phyloP scores from a whole-genome alignment of 495 filamentous ascomycete genomes.

The Copromyces sp. region DNA sequence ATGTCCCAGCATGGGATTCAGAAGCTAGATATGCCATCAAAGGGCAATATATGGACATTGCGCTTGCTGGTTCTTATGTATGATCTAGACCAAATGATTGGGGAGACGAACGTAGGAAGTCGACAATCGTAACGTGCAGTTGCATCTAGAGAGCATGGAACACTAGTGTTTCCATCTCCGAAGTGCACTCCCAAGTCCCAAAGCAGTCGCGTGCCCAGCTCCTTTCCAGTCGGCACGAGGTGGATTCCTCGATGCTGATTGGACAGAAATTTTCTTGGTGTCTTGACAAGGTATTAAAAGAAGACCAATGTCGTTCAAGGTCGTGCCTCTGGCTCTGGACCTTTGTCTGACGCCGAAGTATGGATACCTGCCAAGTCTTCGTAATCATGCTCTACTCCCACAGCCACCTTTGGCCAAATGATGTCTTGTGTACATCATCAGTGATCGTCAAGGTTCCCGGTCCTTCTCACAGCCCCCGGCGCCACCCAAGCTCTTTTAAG shows the following conservation, averaged over 20 bases:
- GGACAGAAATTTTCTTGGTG: neutral
- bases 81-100: neutral
- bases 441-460: neutral
- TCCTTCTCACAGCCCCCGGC: neutral
- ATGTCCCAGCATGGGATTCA: neutral
- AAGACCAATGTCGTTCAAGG: neutral
- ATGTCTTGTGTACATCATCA: neutral
- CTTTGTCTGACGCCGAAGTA: neutral
- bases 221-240: constrained; percentile 17
- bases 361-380: neutral
- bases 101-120: neutral
- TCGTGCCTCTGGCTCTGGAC: neutral
- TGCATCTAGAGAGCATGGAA: neutral
- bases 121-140: neutral
- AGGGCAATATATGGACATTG: neutral
- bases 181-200: neutral
- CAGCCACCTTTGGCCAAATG: neutral
- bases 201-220: constrained; percentile 23
- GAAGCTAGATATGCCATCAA: neutral
- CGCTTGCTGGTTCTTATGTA: neutral
- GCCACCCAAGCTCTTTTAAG: neutral
- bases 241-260: constrained; percentile 15
- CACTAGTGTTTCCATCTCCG: neutral
- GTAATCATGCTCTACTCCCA: neutral
- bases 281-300: neutral